phyloP scores from a whole-genome alignment of 768 basidiomycete species.

The Tremella yokohamensis region DNA sequence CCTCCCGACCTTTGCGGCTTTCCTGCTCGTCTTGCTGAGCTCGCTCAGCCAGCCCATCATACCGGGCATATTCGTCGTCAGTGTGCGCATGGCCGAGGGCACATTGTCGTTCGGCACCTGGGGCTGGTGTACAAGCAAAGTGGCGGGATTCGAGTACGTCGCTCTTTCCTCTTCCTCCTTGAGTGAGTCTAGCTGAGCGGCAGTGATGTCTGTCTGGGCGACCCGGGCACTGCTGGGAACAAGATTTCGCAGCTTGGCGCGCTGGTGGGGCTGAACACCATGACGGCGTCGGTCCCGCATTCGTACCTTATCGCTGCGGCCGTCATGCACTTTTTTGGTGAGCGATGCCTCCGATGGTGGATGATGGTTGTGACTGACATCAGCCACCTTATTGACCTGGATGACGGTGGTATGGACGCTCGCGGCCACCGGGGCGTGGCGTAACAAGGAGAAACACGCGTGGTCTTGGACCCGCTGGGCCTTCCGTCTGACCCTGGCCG shows the following conservation, averaged over 20 bases:
- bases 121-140: conserved; percentile 36
- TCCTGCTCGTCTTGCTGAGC: conserved; percentile 26
- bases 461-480: conserved; percentile 32
- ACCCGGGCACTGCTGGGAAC: background rate
- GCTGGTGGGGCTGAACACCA: conserved; percentile 8
- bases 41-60: conserved; percentile 35
- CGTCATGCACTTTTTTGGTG: conserved; percentile 28
- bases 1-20: conserved; percentile 30
- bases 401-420: conserved; percentile 27
- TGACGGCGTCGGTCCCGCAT: conserved; percentile 10
- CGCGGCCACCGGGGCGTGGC: conserved; percentile 31
- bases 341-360: background rate
- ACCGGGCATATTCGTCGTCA: conserved; percentile 22
- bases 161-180: background rate
- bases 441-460: conserved; percentile 15
- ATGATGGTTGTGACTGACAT: background rate
- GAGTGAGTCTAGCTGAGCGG: background rate
- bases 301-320: conserved; percentile 26
- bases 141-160: conserved; percentile 21
- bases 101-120: conserved; percentile 26
- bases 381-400: conserved; percentile 22
- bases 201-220: background rate
- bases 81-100: conserved; percentile 13
- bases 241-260: background rate
- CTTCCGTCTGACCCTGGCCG: conserved; percentile 17